Conservation (phyloP, 768 basidiomycete genomes). For the Lentinula lateritia region DNA sequence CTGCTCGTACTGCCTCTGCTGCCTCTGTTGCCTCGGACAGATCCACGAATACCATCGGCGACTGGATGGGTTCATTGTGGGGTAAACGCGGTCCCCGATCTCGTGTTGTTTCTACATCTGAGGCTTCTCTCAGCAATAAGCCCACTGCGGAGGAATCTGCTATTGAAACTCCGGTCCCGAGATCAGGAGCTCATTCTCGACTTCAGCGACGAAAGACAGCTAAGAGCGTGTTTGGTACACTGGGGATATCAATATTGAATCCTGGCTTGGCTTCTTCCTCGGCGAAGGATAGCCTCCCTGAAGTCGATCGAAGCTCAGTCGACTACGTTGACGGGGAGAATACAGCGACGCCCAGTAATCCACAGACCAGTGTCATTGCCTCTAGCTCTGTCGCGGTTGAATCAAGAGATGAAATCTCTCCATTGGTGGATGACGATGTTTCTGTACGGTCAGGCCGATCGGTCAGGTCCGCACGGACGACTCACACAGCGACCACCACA, state of each 20-base stretch:
- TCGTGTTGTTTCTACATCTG: constrained; percentile 15
- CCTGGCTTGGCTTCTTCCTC: constrained; percentile 26
- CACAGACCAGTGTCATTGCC: neutral
- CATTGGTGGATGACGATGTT: neutral
- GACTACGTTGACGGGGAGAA: neutral
- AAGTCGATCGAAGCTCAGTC: constrained; percentile 1
- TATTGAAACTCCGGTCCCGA: neutral
- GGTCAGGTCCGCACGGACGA: neutral
- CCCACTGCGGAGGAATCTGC: neutral
- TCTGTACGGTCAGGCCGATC: neutral
- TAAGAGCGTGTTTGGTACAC: constrained; percentile 65
- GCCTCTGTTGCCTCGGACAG: neutral
- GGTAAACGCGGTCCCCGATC: constrained; percentile 31
- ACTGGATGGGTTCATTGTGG: constrained; percentile 81
- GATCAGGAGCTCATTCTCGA: neutral
- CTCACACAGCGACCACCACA: neutral
- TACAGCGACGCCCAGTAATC: neutral
- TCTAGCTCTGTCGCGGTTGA: neutral
- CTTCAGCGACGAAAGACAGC: constrained; percentile 36
- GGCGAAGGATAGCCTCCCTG: constrained; percentile 6
- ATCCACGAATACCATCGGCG: constrained; percentile 36
- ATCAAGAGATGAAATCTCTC: neutral
- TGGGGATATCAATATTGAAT: constrained; percentile 66
- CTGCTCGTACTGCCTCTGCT: neutral
- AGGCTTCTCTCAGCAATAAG: neutral